Percentiles rank a stretch among this genome's conserved stretches.
phyloP scores from a whole-genome alignment of 129 eudicot species.

The Smallanthus sonchifolius region DNA sequence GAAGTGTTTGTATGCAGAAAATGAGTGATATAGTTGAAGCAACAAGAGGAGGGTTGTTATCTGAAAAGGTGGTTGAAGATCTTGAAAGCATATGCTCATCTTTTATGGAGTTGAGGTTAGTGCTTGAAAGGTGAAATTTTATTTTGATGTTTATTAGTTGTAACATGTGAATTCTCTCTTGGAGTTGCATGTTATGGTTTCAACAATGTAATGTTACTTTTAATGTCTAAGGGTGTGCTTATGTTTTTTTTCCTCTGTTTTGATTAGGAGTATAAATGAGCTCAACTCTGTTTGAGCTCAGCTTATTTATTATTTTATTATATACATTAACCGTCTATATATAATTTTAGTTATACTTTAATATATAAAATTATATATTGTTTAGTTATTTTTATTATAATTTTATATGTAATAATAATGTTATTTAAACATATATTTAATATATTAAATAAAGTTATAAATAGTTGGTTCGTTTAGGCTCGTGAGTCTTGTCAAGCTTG shows the following conservation, averaged over 20 bases:
- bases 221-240: slow-evolving; percentile 23
- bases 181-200: slow-evolving; percentile 25
- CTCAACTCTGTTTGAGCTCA: too few species aligned
- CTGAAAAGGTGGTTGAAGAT: slow-evolving; percentile 56
- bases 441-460: too few species aligned
- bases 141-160: background rate
- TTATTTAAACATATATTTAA: too few species aligned
- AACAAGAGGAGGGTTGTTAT: slow-evolving; percentile 25
- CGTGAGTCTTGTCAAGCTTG: too few species aligned
- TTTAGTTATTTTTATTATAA: too few species aligned
- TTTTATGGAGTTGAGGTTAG: slow-evolving; percentile 50
- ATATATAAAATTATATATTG: too few species aligned
- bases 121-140: slow-evolving; percentile 30
- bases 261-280: background rate
- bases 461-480: too few species aligned
- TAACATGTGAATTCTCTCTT: slow-evolving; percentile 22
- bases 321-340: too few species aligned
- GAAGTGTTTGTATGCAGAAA: slow-evolving; percentile 31
- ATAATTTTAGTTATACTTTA: too few species aligned
- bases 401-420: too few species aligned
- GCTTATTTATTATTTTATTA: too few species aligned
- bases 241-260: background rate
- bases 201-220: slow-evolving; percentile 21
- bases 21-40: slow-evolving; percentile 37
- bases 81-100: slow-evolving; percentile 48